Conservation (phyloP, 169 alveolate genomes). For the Plasmodium malariae region DNA sequence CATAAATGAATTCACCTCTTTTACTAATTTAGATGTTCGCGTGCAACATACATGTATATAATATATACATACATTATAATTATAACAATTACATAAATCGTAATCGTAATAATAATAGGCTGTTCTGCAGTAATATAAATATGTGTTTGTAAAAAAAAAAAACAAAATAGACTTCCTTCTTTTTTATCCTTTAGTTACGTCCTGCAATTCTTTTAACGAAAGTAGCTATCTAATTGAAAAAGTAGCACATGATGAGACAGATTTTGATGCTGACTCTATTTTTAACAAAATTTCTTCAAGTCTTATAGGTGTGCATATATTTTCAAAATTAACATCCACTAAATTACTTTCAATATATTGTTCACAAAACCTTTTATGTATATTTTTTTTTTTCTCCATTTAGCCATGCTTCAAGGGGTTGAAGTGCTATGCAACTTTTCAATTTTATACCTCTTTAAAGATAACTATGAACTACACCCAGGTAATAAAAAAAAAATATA, state of each 20-base stretch:
- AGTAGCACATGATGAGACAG: slow-evolving; percentile 5
- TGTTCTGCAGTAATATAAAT: no score
- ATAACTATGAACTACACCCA: slow-evolving; percentile 86
- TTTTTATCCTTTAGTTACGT: slow-evolving; percentile 19
- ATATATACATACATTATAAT: background rate
- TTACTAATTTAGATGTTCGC: background rate
- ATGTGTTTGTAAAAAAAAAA: no score
- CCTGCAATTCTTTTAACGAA: slow-evolving; percentile 39
- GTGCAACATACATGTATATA: no score
- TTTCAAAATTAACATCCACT: background rate
- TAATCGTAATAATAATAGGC: background rate
- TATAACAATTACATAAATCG: background rate
- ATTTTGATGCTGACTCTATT: background rate
- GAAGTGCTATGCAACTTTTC: slow-evolving; percentile 89
- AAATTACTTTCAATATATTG: no score
- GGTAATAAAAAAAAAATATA: slow-evolving; percentile 64
- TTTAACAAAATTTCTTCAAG: slow-evolving; percentile 59
- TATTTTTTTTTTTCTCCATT: background rate
- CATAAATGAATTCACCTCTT: background rate
- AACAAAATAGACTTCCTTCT: background rate
- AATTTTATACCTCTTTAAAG: slow-evolving; percentile 89
- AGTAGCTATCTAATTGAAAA: slow-evolving; percentile 38
- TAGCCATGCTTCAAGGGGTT: slow-evolving; percentile 91
- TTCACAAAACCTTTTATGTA: no score
- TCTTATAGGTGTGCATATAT: slow-evolving; percentile 26